Conservation (phyloP, 371 early-diverging fungal species). For the Gilbertella persicaria region DNA sequence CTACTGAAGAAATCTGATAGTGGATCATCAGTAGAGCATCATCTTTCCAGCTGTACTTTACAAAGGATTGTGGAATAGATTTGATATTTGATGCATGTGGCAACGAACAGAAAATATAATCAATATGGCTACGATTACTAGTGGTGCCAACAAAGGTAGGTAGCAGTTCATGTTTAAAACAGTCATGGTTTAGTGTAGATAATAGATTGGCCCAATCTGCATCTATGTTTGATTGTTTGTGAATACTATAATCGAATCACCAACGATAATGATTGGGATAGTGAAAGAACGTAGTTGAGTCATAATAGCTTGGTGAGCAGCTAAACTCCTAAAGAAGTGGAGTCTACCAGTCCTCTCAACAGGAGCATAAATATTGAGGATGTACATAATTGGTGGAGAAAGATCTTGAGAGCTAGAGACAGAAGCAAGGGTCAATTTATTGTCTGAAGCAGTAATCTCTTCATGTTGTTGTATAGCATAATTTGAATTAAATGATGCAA, state of each 20-base stretch:
- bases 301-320: not conserved
- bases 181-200: not conserved
- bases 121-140: not conserved
- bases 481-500: not conserved
- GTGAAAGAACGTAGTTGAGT: not conserved
- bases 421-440: not conserved
- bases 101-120: not conserved
- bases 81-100: not conserved
- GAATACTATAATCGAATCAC: not conserved
- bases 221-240: not conserved
- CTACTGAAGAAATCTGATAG: not conserved
- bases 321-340: not conserved
- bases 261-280: not conserved
- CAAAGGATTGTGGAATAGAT: not conserved
- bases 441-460: not conserved
- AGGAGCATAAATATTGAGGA: not conserved
- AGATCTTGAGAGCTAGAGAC: not conserved
- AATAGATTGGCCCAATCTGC: not conserved
- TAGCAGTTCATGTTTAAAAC: not conserved
- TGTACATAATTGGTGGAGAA: not conserved
- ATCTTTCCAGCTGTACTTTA: slow-evolving; percentile 1
- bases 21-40: not conserved
- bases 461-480: not conserved
- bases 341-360: not conserved
- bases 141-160: not conserved